Evolutionary conservation across 768 basidiomycete genomes (phyloP), one percentile per base, ranked within the genome.

Genomic region (Phanerodontia chrysosporium): DNA sequence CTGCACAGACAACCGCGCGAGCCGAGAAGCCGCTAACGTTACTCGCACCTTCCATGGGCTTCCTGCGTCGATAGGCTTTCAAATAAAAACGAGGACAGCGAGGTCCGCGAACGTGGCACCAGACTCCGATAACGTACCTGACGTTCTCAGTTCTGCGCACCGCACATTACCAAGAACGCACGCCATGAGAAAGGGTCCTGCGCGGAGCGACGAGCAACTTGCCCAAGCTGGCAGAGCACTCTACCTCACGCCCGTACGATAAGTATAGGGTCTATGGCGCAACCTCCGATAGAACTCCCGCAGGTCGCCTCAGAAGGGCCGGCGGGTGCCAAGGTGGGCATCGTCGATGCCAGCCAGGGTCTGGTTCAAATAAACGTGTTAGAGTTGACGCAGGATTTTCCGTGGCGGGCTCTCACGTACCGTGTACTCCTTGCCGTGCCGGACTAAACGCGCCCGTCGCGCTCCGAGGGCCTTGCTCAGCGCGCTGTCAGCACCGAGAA

Each of bases 11-110:
- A 48, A 28, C 9, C 22, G 24, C 9, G 5, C 46, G 24, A 5
- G 46, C 46, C 46, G 46, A 48, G 46, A 48, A 48, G 46, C 46
- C 46, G 46, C 5, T 48, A 48, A 48, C 46, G 46, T 48, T 48
- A 48, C 46, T 3, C 6, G 3, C 18, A 3, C 5, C 46, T 25
- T 24, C 46, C 22, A 28, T 7, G 18, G 44, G 44, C 46, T 48
- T 48, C 46, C 10, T 48, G 27, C 24, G 18, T n/a, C 4, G 46
- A 48, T 48, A 48, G 24, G 18, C 46, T 25, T 48, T 24, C 46
- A 9, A 48, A 28, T 12, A 18, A 10, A 13, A 18, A 12, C 32
- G n/a, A n/a, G n/a, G n/a, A 45, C 39, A 24, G 46, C 25, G 25
- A 48, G 46, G 46, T 48, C 46, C 46, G 46, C 46, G 46, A 48